Conservation (phyloP, 2,329 filamentous ascomycete genomes). For the Fusarium nisikadoi region DNA sequence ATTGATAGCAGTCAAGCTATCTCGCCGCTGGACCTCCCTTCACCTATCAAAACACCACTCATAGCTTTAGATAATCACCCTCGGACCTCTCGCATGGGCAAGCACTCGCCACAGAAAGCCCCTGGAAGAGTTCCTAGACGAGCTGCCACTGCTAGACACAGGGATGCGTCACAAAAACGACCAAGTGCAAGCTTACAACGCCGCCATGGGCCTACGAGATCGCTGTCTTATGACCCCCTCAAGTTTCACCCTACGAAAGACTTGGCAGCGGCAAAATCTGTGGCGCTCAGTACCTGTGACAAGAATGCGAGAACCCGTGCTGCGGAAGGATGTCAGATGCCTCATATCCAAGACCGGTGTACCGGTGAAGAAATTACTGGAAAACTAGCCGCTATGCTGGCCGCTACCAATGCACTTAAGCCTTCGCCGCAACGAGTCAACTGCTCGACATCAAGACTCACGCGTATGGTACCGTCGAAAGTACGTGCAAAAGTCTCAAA, state of each 20-base stretch:
- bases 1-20: neutral
- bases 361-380: constrained; percentile 44
- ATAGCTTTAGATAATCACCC: neutral
- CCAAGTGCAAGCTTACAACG: constrained; percentile 26
- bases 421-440: constrained; percentile 32
- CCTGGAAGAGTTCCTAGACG: constrained; percentile 19
- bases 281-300: constrained; percentile 20
- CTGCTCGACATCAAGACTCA: constrained; percentile 39
- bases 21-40: constrained; percentile 21
- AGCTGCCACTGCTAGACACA: constrained; percentile 20
- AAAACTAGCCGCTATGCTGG: constrained; percentile 52
- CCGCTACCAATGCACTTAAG: constrained; percentile 50
- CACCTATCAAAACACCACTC: constrained; percentile 11
- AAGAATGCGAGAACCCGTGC: constrained; percentile 19
- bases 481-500: constrained; percentile 50
- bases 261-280: constrained; percentile 12
- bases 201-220: constrained; percentile 22
- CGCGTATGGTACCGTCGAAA: constrained; percentile 46
- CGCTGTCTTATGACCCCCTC: constrained; percentile 31
- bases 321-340: neutral
- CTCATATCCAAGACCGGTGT: neutral
- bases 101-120: constrained; percentile 13
- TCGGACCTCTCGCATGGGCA: constrained; percentile 18
- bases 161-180: constrained; percentile 19
- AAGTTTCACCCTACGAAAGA: constrained; percentile 31